Percentiles rank a stretch among this genome's conserved stretches.
Evolutionary conservation across 176 grass and related monocot species (phyloP).

Genomic region (Secale cereale): DNA sequence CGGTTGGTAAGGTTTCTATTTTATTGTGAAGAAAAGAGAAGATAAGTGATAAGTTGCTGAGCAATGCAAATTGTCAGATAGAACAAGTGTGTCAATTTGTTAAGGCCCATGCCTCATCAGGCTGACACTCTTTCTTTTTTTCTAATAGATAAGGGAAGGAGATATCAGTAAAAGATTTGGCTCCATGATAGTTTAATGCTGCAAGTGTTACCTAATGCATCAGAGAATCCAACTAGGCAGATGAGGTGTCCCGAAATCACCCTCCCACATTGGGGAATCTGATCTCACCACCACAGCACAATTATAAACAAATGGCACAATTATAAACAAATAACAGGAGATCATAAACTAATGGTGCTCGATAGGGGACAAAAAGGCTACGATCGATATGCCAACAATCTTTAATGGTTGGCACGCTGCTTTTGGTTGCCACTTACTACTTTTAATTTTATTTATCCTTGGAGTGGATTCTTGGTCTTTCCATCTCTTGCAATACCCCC

Average conservation of each 20-base stretch:
- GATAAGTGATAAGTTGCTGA: conserved; percentile 24
- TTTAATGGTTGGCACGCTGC: conserved; percentile 29
- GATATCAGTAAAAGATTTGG: conserved; percentile 25
- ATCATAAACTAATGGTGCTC: conserved; percentile 29
- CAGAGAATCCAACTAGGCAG: conserved; percentile 37
- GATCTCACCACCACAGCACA: conserved; percentile 21
- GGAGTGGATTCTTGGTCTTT: conserved; percentile 37
- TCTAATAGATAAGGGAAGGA: conserved; percentile 3
- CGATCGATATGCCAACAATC: conserved; percentile 28
- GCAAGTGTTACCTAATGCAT: conserved; percentile 36
- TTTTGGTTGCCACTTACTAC: conserved; percentile 40
- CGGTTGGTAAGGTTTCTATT: conserved; percentile 10
- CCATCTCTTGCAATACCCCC: conserved; percentile 28
- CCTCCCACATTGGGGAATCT: conserved; percentile 36
- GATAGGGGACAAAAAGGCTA: conserved; percentile 41
- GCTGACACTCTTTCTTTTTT: neutral
- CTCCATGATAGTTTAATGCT: conserved; percentile 36
- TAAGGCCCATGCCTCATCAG: conserved; percentile 38
- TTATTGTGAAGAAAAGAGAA: neutral
- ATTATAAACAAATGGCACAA: conserved; percentile 1
- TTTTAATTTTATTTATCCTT: conserved; percentile 28
- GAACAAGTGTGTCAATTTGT: conserved; percentile 27
- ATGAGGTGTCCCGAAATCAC: conserved; percentile 33
- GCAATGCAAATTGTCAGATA: conserved; percentile 1
- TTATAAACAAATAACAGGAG: neutral